Conservation (phyloP, 140 eudicot species). For the Erigeron philadelphicus region DNA sequence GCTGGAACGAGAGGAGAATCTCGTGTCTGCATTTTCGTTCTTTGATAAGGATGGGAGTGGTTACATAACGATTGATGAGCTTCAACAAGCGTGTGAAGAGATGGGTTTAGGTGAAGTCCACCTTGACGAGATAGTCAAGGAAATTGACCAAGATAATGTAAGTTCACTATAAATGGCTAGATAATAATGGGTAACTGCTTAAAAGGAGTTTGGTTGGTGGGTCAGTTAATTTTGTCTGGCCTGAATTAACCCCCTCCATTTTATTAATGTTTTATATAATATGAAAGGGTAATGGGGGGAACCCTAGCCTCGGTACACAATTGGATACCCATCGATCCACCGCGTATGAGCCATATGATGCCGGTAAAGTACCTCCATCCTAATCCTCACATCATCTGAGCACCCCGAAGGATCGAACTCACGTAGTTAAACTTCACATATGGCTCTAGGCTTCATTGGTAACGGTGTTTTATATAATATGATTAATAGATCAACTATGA, state of each 20-base stretch:
- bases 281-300: too few relatives aligned
- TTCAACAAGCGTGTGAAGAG: conserved; percentile 77
- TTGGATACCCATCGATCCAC: too few relatives aligned
- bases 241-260: too few relatives aligned
- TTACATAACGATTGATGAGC: conserved; percentile 71
- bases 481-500: not conserved
- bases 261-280: not conserved
- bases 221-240: not conserved
- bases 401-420: too few relatives aligned
- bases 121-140: conserved; percentile 71
- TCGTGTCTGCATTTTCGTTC: conserved; percentile 71
- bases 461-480: not conserved
- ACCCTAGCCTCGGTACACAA: too few relatives aligned
- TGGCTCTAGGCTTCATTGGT: too few relatives aligned
- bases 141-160: conserved; percentile 74
- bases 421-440: too few relatives aligned
- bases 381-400: too few relatives aligned
- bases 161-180: conserved; percentile 22
- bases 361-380: too few relatives aligned
- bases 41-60: conserved; percentile 88
- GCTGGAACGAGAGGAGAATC: conserved; percentile 71
- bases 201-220: not conserved
- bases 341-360: too few relatives aligned
- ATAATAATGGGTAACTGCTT: not conserved
- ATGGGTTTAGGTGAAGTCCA: conserved; percentile 61